A percentile compares a stretch with the other conserved stretches of the same genome.
Evolutionary conservation across 768 basidiomycete species (phyloP).

Genomic region (Suillus discolor): DNA sequence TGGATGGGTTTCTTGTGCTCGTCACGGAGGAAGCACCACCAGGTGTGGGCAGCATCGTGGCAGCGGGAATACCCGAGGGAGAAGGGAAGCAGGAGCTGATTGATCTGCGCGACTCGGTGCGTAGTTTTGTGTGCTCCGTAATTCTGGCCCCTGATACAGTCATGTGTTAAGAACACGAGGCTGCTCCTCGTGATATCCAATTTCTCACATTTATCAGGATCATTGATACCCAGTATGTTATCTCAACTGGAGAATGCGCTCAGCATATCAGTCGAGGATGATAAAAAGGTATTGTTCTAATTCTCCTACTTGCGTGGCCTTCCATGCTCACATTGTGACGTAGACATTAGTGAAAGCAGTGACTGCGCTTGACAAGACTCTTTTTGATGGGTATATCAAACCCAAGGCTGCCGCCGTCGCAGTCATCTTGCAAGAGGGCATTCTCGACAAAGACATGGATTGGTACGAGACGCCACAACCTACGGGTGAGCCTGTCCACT

Average conservation of each 20-base stretch:
- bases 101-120: slow-evolving; percentile 64
- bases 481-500: slow-evolving; percentile 55
- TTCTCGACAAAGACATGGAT: slow-evolving; percentile 80
- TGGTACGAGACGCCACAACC: slow-evolving; percentile 96
- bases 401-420: slow-evolving; percentile 75
- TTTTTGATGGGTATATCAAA: slow-evolving; percentile 88
- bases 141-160: not conserved
- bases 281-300: slow-evolving; percentile 56
- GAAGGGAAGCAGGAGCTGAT: slow-evolving; percentile 58
- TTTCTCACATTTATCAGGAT: slow-evolving; percentile 71
- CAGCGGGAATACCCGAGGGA: slow-evolving; percentile 28
- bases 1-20: slow-evolving; percentile 83
- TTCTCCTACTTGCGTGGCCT: not conserved
- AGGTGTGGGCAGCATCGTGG: slow-evolving; percentile 40
- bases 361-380: slow-evolving; percentile 80
- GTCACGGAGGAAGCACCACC: slow-evolving; percentile 71
- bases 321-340: not conserved
- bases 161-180: slow-evolving; percentile 69
- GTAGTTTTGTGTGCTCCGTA: slow-evolving; percentile 21
- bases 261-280: slow-evolving; percentile 68
- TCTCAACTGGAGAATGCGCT: slow-evolving; percentile 78
- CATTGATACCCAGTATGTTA: slow-evolving; percentile 77
- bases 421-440: slow-evolving; percentile 72
- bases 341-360: slow-evolving; percentile 79
- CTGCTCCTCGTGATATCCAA: slow-evolving; percentile 90